These are phyloP conservation scores for Porodaedalea pini DNA, from an alignment of 1,284 basidiomycete species.

Conservation along the genomic window DNA sequence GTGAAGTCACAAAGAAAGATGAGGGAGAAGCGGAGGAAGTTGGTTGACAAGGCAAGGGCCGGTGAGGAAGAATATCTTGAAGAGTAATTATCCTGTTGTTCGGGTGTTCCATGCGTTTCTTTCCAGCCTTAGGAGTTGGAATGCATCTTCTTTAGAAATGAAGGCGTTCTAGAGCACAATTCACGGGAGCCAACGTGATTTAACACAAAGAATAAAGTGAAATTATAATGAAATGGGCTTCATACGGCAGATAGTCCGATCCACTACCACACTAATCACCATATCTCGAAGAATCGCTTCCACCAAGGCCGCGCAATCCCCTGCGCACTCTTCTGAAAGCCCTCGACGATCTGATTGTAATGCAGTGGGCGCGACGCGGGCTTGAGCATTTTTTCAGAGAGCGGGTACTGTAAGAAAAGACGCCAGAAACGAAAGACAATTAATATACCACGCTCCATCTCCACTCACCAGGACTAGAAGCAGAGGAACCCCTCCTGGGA, in stretches of 20 bases:
- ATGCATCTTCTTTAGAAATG: too few relatives aligned
- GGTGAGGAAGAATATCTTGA: slow-evolving; percentile 69
- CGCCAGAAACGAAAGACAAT: not conserved
- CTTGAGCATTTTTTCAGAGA: slow-evolving; percentile 56
- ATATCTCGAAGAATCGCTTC: slow-evolving; percentile 75
- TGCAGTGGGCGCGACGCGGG: slow-evolving; percentile 68
- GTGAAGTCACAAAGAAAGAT: slow-evolving; percentile 78
- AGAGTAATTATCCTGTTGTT: slow-evolving; percentile 22
- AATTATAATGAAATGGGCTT: not conserved
- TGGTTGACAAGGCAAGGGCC: slow-evolving; percentile 76
- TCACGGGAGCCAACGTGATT: too few relatives aligned
- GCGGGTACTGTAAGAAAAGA: slow-evolving; percentile 47
- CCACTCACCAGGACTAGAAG: too few relatives aligned
- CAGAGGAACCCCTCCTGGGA: too few relatives aligned
- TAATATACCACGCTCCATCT: too few relatives aligned
- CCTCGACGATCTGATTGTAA: slow-evolving; percentile 67
- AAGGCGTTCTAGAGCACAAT: not conserved
- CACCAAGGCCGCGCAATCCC: slow-evolving; percentile 76
- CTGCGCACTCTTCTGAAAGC: slow-evolving; percentile 64
- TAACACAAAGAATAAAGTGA: not conserved
- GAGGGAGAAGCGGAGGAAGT: slow-evolving; percentile 68
- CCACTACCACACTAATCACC: slow-evolving; percentile 39
- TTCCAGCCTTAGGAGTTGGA: too few relatives aligned
- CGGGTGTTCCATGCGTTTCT: too few relatives aligned
- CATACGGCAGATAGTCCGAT: not conserved